phyloP scores from a whole-genome alignment of 2,329 filamentous ascomycete genomes.

The Stachybotrys echinatus region DNA sequence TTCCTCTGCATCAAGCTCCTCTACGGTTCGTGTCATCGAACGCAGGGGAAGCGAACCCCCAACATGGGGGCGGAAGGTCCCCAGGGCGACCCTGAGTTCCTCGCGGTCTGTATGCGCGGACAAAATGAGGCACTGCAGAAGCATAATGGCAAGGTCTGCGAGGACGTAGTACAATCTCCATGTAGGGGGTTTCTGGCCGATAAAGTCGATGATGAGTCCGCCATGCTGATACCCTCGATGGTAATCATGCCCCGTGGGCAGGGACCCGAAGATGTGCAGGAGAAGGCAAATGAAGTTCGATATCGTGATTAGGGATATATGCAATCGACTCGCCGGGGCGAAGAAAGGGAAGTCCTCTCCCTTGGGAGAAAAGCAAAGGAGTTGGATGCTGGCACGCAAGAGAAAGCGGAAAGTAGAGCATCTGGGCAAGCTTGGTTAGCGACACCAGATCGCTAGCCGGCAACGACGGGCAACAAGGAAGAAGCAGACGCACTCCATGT shows the following conservation, averaged over 20 bases:
- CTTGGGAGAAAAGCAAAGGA: conserved; percentile 60
- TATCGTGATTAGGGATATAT: conserved; percentile 52
- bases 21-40: conserved; percentile 24
- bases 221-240: conserved; percentile 63
- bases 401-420: conserved; percentile 61
- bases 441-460: conserved; percentile 1
- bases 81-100: conserved; percentile 44
- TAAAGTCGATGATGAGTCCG: conserved; percentile 61
- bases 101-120: conserved; percentile 57
- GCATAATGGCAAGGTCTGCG: conserved; percentile 50
- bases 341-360: conserved; percentile 49
- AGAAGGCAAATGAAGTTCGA: conserved; percentile 58
- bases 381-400: conserved; percentile 53
- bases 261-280: conserved; percentile 49
- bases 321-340: conserved; percentile 50
- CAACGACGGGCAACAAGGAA: conserved; percentile 1
- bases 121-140: conserved; percentile 59
- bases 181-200: conserved; percentile 59
- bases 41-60: conserved; percentile 20
- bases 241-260: conserved; percentile 54
- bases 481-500: conserved; percentile 54
- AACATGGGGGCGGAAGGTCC: conserved; percentile 28
- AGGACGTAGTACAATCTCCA: conserved; percentile 50
- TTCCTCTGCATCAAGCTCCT: conserved; percentile 54
- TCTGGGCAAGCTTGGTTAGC: conserved; percentile 30